Base-by-base conservation (phyloP, 345 rosid genomes). In the Hypericum perforatum region DNA sequence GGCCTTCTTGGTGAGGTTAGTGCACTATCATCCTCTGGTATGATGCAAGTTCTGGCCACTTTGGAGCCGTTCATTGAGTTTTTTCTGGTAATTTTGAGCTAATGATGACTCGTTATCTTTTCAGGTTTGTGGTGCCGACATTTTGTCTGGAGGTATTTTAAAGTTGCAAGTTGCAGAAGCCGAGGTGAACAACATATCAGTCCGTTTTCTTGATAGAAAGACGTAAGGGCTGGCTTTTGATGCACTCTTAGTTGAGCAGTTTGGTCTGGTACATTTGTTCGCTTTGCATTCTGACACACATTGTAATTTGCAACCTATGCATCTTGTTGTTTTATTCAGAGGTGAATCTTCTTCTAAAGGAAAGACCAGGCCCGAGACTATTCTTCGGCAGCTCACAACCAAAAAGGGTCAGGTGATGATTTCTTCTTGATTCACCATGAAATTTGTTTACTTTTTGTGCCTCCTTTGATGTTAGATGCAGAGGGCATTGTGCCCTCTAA, bases 1-100 rank as follows among this genome's bases (percentile, higher is more conserved):
- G 97, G 97, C 60, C 88, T 90, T 59, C 84, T 90, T 63, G 97
- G 97, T 57, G 62, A 82, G 90, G 95, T 90, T 68, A 61, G 94
- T 58, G 39, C 52, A 51, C 56, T 16, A 52, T 52, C 41, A 53
- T 6, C 32, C 13, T 13, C 32, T 57, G 54, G 52, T 13, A 39
- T 65, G 41, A 40, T 59, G 5, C 32, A 2, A 41, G 8, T 37
- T 43, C 6, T 16, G 9, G 10, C 11, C 62, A n/a, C 16, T 6
- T 12, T 44, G 32, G 38, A 7, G 3, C 3, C 9, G 15, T 8
- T 7, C 12, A n/a, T 9, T 44, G 7, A 29, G 3, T 10, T 58
- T 10, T 49, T 6, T 5, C 57, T 37, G 7, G 37, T 54, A 40
- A 49, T 7, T 44, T 32, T 15, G 43, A 22, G 41, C 11, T 58